Conservation (phyloP, 2,329 filamentous ascomycete genomes). For the Cladosporium austrohemisphaericum region DNA sequence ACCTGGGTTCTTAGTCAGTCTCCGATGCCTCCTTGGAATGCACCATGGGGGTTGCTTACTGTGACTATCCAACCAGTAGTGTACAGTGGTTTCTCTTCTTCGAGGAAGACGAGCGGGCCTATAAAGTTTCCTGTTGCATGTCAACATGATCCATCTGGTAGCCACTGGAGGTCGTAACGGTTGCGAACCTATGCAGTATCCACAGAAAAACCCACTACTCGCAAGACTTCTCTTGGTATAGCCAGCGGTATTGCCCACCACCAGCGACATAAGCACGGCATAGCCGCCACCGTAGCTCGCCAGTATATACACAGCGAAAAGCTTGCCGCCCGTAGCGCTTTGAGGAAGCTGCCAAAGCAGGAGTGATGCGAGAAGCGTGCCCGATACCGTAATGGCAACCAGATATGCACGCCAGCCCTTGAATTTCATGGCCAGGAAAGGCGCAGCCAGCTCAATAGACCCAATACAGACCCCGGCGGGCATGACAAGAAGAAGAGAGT, state of each 20-base stretch:
- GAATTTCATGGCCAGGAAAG: slow-evolving; percentile 41
- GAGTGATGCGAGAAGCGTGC: slow-evolving; percentile 41
- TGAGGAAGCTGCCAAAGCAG: slow-evolving; percentile 45
- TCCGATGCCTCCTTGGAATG: neutral
- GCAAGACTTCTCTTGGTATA: slow-evolving; percentile 51
- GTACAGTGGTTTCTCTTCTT: slow-evolving; percentile 41
- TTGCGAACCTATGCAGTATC: slow-evolving; percentile 46
- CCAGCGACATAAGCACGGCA: slow-evolving; percentile 49
- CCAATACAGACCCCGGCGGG: slow-evolving; percentile 39
- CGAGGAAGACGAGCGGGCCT: slow-evolving; percentile 42
- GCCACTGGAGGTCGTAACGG: neutral
- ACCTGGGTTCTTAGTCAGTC: slow-evolving; percentile 12
- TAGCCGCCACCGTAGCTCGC: slow-evolving; percentile 47
- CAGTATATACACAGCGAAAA: slow-evolving; percentile 51
- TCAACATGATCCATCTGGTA: slow-evolving; percentile 13
- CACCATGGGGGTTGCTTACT: slow-evolving; percentile 25
- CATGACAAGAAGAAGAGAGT: slow-evolving; percentile 43
- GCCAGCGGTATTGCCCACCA: slow-evolving; percentile 50
- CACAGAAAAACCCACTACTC: slow-evolving; percentile 49
- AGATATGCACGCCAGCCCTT: slow-evolving; percentile 37
- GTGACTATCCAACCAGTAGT: slow-evolving; percentile 39
- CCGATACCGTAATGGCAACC: slow-evolving; percentile 39
- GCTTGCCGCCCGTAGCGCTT: slow-evolving; percentile 40
- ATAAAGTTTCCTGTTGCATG: slow-evolving; percentile 39
- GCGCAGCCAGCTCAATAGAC: slow-evolving; percentile 39